Conservation (phyloP, 2,329 filamentous ascomycete species). For the Madurella fahalii region DNA sequence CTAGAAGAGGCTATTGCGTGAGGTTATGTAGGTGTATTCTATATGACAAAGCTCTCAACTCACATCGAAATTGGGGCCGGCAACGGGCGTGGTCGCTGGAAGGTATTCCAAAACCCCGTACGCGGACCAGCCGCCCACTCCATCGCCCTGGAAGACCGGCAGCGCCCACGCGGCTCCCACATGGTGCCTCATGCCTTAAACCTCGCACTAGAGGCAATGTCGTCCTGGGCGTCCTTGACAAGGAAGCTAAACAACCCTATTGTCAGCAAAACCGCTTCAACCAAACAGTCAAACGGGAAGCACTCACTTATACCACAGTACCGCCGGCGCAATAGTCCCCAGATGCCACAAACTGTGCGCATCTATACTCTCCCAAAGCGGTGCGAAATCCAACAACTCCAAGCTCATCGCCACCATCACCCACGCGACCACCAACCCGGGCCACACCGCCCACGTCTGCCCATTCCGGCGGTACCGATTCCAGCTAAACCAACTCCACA, state of each 20-base stretch:
- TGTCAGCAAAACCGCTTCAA: slow-evolving; percentile 4
- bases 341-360: slow-evolving; percentile 96
- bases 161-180: not conserved
- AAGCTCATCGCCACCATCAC: slow-evolving; percentile 91
- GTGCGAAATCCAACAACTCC: slow-evolving; percentile 91
- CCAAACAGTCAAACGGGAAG: not conserved
- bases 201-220: slow-evolving; percentile 64
- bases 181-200: slow-evolving; percentile 54
- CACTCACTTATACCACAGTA: slow-evolving; percentile 92
- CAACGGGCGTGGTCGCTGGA: no score
- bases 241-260: slow-evolving; percentile 77
- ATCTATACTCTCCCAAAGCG: slow-evolving; percentile 76
- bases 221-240: slow-evolving; percentile 78
- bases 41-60: no score
- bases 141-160: no score
- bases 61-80: no score
- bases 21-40: no score
- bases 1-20: no score
- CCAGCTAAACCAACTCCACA: slow-evolving; percentile 85
- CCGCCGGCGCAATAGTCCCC: slow-evolving; percentile 80
- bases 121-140: not conserved
- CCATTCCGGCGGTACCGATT: slow-evolving; percentile 66
- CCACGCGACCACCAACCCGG: slow-evolving; percentile 87
- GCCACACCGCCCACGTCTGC: slow-evolving; percentile 80
- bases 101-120: no score